A percentile compares a stretch with the other conserved stretches of the same genome.
These are phyloP conservation scores for Cornus kousa DNA, from an alignment of 148 eudicot species.

Conservation along the genomic window DNA sequence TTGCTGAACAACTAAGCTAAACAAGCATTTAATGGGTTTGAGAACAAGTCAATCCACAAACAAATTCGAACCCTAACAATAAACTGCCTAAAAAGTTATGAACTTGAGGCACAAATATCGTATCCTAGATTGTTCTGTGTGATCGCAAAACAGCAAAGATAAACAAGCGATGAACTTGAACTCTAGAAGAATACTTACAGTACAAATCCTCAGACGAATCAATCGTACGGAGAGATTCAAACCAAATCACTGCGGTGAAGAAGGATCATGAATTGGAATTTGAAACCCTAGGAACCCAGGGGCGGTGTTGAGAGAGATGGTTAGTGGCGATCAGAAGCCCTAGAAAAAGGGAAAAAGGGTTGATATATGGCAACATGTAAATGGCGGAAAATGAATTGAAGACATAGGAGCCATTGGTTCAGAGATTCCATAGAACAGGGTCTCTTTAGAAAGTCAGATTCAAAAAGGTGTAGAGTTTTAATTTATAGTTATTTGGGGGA, in stretches of 20 bases:
- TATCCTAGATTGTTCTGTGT: not conserved
- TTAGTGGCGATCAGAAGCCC: not conserved
- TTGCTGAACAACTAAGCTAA: too few relatives aligned
- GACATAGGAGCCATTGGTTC: not conserved
- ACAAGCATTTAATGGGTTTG: not conserved
- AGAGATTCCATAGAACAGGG: not conserved
- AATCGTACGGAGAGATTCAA: too few relatives aligned
- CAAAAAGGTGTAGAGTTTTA: not conserved
- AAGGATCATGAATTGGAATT: too few relatives aligned
- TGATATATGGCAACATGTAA: not conserved
- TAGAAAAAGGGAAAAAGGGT: not conserved
- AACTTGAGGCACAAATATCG: not conserved
- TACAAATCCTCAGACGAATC: not conserved
- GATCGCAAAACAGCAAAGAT: too few relatives aligned
- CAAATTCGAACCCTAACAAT: not conserved
- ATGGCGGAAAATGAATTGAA: slow-evolving; percentile 2
- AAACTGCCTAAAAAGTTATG: too few relatives aligned
- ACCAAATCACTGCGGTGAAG: too few relatives aligned
- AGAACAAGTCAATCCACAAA: not conserved
- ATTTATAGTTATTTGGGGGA: slow-evolving; percentile 2
- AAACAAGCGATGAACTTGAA: too few relatives aligned
- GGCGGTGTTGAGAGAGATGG: not conserved
- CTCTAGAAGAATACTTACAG: not conserved
- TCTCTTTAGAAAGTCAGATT: not conserved
- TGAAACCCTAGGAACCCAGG: slow-evolving; percentile 4